These are phyloP conservation scores for Sicyos edulis DNA, from an alignment of 306 rosid species.

Conservation along the genomic window DNA sequence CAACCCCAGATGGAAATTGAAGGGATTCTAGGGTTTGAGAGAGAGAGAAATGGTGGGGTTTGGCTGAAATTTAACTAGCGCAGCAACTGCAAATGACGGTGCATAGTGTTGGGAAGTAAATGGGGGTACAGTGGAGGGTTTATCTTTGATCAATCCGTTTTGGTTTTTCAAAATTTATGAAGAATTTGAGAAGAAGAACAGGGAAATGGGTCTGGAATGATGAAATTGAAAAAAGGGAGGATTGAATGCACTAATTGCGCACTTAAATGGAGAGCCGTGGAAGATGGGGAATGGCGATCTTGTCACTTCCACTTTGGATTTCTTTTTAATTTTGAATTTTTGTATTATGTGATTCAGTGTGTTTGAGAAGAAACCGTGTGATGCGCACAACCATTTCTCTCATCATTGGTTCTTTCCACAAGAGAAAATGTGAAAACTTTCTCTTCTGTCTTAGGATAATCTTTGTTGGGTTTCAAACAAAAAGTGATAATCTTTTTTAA, in stretches of 20 bases:
- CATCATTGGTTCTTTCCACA: not conserved
- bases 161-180: not conserved
- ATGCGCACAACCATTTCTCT: not conserved
- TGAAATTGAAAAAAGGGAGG: not conserved
- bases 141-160: not conserved
- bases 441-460: no score
- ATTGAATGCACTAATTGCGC: constrained; percentile 20
- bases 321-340: no score
- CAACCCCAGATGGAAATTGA: not conserved
- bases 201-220: not conserved
- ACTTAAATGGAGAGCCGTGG: constrained; percentile 17
- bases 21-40: constrained; percentile 11
- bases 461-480: no score
- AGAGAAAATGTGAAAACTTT: not conserved
- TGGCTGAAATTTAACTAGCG: not conserved
- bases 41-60: not conserved
- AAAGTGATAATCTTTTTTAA: no score
- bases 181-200: constrained; percentile 3
- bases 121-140: constrained; percentile 2
- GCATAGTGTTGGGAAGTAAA: not conserved
- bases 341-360: not conserved
- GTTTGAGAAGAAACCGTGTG: constrained; percentile 10
- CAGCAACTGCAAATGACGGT: not conserved
- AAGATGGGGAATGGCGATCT: not conserved
- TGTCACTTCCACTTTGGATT: not conserved